phyloP scores from a whole-genome alignment of 768 basidiomycete genomes.

The Mycena kentingensis region DNA sequence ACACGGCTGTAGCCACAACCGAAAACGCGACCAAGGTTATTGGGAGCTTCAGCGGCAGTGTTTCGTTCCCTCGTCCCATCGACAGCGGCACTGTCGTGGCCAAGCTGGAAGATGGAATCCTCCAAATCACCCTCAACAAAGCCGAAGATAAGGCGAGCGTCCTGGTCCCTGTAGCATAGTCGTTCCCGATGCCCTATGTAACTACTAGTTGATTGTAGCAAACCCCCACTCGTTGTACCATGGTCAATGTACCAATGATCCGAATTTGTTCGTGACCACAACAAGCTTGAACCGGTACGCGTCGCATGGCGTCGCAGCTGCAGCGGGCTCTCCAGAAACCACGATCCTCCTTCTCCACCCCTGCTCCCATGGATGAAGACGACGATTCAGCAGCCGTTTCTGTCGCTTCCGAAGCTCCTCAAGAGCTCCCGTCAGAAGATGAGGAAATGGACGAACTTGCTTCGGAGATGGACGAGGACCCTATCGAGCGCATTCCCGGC shows the following conservation, averaged over 20 bases:
- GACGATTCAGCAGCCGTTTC: neutral
- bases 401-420: slow-evolving; percentile 19
- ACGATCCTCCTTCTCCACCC: neutral
- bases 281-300: neutral
- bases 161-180: slow-evolving; percentile 44
- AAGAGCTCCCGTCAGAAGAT: slow-evolving; percentile 41
- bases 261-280: no score
- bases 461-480: slow-evolving; percentile 51
- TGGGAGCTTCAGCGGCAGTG: slow-evolving; percentile 65
- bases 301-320: neutral
- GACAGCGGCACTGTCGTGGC: slow-evolving; percentile 61
- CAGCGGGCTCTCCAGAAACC: neutral
- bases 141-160: slow-evolving; percentile 59
- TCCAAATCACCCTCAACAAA: slow-evolving; percentile 63
- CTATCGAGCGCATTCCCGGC: slow-evolving; percentile 55
- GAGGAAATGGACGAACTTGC: slow-evolving; percentile 70
- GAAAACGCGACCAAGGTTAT: slow-evolving; percentile 49
- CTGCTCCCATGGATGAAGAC: neutral
- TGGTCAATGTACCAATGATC: neutral
- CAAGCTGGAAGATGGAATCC: slow-evolving; percentile 68
- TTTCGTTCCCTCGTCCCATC: slow-evolving; percentile 69
- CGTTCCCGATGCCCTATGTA: neutral
- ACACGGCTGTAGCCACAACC: slow-evolving; percentile 26
- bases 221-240: neutral
- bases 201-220: neutral